Evolutionary conservation across 345 rosid genomes (phyloP).

Genomic region (Lepidium aucheri): DNA sequence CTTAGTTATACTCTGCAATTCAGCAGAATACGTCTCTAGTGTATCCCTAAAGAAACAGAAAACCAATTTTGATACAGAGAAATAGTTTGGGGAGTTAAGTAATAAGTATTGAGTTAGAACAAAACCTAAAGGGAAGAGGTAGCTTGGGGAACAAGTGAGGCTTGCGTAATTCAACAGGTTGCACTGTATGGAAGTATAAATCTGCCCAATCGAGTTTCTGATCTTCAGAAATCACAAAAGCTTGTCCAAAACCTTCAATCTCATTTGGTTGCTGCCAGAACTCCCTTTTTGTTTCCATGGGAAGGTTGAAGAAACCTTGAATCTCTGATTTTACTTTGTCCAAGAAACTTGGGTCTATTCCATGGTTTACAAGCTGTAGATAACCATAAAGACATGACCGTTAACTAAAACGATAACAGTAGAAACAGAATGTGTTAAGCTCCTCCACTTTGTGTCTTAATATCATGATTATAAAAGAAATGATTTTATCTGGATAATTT

Average conservation of each 20-base stretch:
- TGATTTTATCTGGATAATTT: too few species aligned
- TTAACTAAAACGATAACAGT: not conserved
- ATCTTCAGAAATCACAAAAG: conserved; percentile 26
- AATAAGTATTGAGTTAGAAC: too few species aligned
- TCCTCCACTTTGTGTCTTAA: not conserved
- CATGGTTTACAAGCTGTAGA: conserved; percentile 31
- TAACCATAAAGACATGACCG: not conserved
- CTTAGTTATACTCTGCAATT: too few species aligned
- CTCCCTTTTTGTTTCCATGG: conserved; percentile 29
- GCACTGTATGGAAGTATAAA: not conserved
- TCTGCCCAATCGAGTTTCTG: conserved; percentile 37
- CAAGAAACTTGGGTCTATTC: conserved; percentile 18
- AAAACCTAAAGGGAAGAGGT: not conserved
- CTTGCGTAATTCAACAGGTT: too few species aligned
- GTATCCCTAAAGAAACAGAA: too few species aligned
- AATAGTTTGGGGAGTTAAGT: too few species aligned
- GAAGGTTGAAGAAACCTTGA: conserved; percentile 30
- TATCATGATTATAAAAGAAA: not conserved
- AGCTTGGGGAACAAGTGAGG: too few species aligned
- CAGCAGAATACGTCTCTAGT: too few species aligned
- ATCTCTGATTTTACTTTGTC: conserved; percentile 24
- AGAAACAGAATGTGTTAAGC: too few species aligned
- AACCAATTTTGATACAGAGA: too few species aligned
- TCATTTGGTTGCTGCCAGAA: conserved; percentile 20
- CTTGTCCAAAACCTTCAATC: conserved; percentile 29